Evolutionary conservation across 768 basidiomycete species (phyloP), one percentile per base, ranked within the genome.

Genomic region (Tylopilus intermedius): DNA sequence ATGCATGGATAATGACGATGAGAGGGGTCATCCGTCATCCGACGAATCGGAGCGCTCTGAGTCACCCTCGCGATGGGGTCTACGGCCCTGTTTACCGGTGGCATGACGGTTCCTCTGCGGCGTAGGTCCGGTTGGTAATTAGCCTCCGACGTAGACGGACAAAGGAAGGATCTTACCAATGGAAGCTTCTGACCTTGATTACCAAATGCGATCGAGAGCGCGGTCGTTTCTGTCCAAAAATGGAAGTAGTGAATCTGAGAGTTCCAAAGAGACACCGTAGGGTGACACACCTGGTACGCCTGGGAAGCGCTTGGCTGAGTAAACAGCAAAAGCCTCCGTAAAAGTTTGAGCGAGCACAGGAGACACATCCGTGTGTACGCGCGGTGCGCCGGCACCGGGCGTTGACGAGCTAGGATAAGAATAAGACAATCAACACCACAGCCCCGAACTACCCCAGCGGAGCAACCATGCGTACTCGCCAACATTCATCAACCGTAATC

Each of bases 241-340:
- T 55, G 7, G 30, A 30, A 30, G 30, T 30, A 30, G 56, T 61
- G 62, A 66, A 59, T 48, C 56, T 18, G 47, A 15, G 50, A 21
- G 45, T 46, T 27, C 5, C 8, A 47, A 58, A 33, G 50, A 59
- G 54, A 58, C 35, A 9, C 54, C 54, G 55, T 15, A 56, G 6
- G 15, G 6, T 51, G 66, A 65, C 69, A 66, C 58, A 90, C 90
- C 89, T 72, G 91, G 88, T 40, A 97, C 94, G 46, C 94, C 94
- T 45, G 91, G 92, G 74, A 95, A 97, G 45, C 88, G 83, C 74
- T 97, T 97, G 33, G 94, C 94, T 2, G 91, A 92, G 70, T 76
- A 94, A 0, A 97, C 94, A 10, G 81, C 80, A 64, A 96, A 95
- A 26, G 83, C 78, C 26, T 90, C 83, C 39, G 90, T 88, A 67